A percentile compares a stretch with the other conserved stretches of the same genome.
These are phyloP conservation scores for Coniella vitis DNA, from an alignment of 2,329 filamentous ascomycete genomes.

Conservation along the genomic window DNA sequence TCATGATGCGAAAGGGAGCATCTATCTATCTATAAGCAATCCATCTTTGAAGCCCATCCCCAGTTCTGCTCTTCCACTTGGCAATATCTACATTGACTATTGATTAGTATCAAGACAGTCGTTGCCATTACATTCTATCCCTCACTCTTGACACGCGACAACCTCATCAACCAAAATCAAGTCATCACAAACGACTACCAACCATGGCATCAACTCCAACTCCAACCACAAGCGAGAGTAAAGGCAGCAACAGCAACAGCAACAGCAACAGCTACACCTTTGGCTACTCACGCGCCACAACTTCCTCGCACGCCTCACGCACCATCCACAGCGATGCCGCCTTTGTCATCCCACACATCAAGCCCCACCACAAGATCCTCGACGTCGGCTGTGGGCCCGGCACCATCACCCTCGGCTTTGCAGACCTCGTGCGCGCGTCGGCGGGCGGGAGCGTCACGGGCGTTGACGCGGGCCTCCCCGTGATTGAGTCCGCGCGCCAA, in stretches of 20 bases:
- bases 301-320: constrained; percentile 8
- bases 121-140: too few species aligned
- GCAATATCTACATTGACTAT: too few species aligned
- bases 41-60: too few species aligned
- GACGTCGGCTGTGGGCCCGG: constrained; percentile 13
- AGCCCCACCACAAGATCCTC: constrained; percentile 5
- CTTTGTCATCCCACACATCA: constrained; percentile 6
- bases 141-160: too few species aligned
- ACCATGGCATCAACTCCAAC: background rate
- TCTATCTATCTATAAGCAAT: too few species aligned
- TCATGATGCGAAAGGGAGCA: background rate
- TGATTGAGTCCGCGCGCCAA: background rate
- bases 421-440: background rate
- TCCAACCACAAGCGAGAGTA: background rate
- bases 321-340: constrained; percentile 8
- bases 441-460: constrained; percentile 5
- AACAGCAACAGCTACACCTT: constrained; percentile 1
- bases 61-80: too few species aligned
- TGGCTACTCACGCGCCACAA: constrained; percentile 8
- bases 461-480: constrained; percentile 1
- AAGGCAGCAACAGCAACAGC: background rate
- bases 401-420: constrained; percentile 11
- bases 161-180: too few species aligned
- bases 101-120: too few species aligned
- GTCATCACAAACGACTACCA: too few species aligned